These are phyloP conservation scores for Microstegium vimineum DNA, from an alignment of 176 grass and related monocot species.

Conservation along the genomic window DNA sequence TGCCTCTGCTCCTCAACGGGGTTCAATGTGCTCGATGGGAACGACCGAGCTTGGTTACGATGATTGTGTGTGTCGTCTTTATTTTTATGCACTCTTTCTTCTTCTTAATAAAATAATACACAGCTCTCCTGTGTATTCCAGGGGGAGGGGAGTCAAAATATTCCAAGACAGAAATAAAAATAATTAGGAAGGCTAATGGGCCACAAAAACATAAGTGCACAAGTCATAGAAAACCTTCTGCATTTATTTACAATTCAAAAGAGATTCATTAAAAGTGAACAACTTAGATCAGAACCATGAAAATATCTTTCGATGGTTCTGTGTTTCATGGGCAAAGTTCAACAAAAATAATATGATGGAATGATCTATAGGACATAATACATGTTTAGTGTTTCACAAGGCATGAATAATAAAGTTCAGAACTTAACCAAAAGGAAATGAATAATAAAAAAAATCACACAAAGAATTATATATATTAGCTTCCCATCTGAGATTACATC, in stretches of 20 bases:
- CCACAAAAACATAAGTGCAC: neutral
- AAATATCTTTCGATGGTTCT: neutral
- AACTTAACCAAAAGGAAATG: constrained; percentile 21
- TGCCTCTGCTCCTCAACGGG: too few species aligned
- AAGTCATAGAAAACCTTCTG: neutral
- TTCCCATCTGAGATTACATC: too few species aligned
- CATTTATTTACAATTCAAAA: neutral
- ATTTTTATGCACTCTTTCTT: neutral
- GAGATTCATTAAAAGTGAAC: neutral
- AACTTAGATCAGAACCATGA: neutral
- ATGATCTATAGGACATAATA: neutral
- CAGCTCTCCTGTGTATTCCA: neutral
- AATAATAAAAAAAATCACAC: too few species aligned
- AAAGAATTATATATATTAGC: too few species aligned
- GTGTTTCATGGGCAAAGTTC: neutral
- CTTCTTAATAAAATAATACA: neutral
- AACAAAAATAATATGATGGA: neutral
- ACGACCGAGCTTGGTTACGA: too few species aligned
- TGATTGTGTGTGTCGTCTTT: neutral
- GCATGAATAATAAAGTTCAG: constrained; percentile 17
- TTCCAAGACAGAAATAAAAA: neutral
- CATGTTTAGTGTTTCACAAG: neutral
- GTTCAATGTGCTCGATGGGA: too few species aligned
- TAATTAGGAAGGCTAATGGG: neutral
- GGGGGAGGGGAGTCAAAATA: neutral